Conservation (phyloP, 169 alveolate species). For the Plasmodium gallinaceum region DNA sequence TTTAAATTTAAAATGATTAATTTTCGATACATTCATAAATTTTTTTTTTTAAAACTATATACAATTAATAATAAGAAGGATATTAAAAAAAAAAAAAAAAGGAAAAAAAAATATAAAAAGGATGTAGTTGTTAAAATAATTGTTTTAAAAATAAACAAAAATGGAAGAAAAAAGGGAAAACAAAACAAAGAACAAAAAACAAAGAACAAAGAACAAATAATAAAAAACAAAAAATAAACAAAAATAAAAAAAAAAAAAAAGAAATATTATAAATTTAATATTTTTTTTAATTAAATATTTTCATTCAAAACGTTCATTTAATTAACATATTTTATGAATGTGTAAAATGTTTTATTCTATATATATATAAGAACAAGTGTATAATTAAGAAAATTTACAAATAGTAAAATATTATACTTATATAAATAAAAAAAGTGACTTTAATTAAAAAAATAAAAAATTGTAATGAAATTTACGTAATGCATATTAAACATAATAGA, state of each 20-base stretch:
- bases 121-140: constrained; percentile 12
- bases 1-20: constrained; percentile 7
- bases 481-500: too few relatives aligned
- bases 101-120: constrained; percentile 1
- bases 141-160: constrained; percentile 11
- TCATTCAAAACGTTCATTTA: constrained; percentile 9
- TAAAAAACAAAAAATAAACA: not conserved
- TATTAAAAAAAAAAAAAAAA: constrained; percentile 9
- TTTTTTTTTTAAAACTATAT: constrained; percentile 15
- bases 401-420: not conserved
- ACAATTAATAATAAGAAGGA: not conserved
- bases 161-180: not conserved
- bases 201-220: not conserved
- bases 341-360: not conserved
- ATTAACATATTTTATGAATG: not conserved
- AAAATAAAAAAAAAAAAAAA: constrained; percentile 1
- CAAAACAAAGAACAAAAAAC: not conserved
- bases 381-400: not conserved
- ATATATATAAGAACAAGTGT: too few relatives aligned
- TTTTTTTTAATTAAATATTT: not conserved
- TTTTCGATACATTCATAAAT: not conserved
- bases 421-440: too few relatives aligned
- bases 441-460: too few relatives aligned
- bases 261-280: not conserved
- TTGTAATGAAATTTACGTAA: too few relatives aligned